A percentile compares a stretch with the other conserved stretches of the same genome.
These are phyloP conservation scores for Ganoderma lucidum DNA, from an alignment of 1,284 basidiomycete genomes.

Conservation along the genomic window DNA sequence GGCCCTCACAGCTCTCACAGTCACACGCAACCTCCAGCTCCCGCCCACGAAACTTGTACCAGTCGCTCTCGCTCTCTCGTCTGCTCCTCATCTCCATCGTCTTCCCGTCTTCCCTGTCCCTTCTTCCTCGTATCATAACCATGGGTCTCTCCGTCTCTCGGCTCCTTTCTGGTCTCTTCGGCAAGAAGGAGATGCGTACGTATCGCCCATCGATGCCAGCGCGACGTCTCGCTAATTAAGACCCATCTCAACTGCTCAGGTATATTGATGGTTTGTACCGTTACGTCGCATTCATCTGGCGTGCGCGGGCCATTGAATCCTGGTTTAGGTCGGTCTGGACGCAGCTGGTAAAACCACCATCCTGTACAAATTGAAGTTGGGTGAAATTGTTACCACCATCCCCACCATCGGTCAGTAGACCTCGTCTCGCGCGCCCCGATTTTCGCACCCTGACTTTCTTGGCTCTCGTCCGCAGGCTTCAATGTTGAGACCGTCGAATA, in stretches of 20 bases:
- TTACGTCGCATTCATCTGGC: constrained; percentile 11
- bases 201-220: constrained; percentile 39
- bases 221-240: constrained; percentile 33
- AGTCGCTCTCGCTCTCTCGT: constrained; percentile 34
- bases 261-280: constrained; percentile 73
- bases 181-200: constrained; percentile 99
- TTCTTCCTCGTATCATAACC: constrained; percentile 36
- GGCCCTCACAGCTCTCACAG: constrained; percentile 27
- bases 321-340: constrained; percentile 90
- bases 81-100: constrained; percentile 29
- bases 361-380: constrained; percentile 97
- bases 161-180: constrained; percentile 89
- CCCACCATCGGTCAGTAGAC: constrained; percentile 91
- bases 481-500: constrained; percentile 97
- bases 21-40: constrained; percentile 34
- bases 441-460: constrained; percentile 12
- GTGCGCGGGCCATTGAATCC: constrained; percentile 16
- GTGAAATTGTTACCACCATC: constrained; percentile 99
- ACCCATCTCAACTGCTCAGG: constrained; percentile 49
- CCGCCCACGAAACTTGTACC: constrained; percentile 29
- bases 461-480: constrained; percentile 69
- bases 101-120: constrained; percentile 31
- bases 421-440: constrained; percentile 1
- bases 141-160: constrained; percentile 91
- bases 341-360: constrained; percentile 99